These are phyloP conservation scores for Debaryomycetaceae sp. DNA, from an alignment of 1,139 yeast species.

Conservation along the genomic window DNA sequence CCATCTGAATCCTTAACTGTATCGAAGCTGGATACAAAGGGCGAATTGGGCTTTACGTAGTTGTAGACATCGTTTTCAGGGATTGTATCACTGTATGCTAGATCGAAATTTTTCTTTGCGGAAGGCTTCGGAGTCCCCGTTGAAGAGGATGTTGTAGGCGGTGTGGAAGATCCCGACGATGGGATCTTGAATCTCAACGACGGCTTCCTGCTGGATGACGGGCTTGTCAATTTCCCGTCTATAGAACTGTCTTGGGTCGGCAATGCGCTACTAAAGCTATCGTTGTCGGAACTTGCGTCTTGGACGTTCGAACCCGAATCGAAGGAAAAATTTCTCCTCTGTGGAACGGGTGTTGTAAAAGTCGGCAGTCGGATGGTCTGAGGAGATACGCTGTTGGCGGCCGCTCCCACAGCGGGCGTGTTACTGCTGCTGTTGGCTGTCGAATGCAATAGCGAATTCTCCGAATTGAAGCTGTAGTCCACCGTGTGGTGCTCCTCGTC, in stretches of 20 bases:
- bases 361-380: constrained; percentile 3
- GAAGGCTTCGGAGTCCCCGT: background rate
- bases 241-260: constrained; percentile 28
- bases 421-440: background rate
- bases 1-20: background rate
- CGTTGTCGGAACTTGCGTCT: constrained; percentile 8
- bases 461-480: background rate
- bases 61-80: constrained; percentile 15
- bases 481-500: background rate
- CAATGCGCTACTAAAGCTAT: constrained; percentile 12
- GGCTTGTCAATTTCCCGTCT: constrained; percentile 6
- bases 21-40: constrained; percentile 11
- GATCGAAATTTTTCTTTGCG: background rate
- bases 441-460: background rate
- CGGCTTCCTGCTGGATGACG: constrained; percentile 14
- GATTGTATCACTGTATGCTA: background rate
- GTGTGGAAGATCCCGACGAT: constrained; percentile 8
- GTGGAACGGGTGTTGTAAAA: constrained; percentile 4
- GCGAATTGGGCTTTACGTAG: constrained; percentile 15
- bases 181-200: constrained; percentile 26
- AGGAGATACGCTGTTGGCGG: background rate
- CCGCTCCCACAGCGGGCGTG: background rate
- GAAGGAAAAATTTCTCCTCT: constrained; percentile 11
- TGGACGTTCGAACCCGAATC: constrained; percentile 11
- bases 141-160: constrained; percentile 5